These are phyloP conservation scores for Cutaneotrichosporon dermatis DNA, from an alignment of 1,284 basidiomycete species.

Conservation along the genomic window DNA sequence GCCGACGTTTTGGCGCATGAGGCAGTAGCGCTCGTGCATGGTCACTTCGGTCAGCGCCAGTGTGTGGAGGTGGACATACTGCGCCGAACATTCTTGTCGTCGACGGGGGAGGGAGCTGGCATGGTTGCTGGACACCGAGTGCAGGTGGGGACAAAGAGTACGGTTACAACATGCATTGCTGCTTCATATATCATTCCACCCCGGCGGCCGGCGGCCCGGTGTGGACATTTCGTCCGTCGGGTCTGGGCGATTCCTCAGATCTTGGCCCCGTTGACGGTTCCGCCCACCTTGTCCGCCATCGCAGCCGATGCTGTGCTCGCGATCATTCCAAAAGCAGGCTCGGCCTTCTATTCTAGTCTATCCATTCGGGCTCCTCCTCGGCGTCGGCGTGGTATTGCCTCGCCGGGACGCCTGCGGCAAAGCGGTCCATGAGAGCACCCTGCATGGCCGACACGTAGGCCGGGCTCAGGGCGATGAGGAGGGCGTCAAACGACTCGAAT, in stretches of 20 bases:
- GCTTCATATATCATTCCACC: too few relatives aligned
- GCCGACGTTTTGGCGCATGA: slow-evolving; percentile 27
- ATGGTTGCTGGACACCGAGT: not conserved
- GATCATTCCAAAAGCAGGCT: too few relatives aligned
- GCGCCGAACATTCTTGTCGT: not conserved
- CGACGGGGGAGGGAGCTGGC: not conserved
- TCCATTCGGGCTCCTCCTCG: slow-evolving; percentile 16
- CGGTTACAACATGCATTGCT: too few relatives aligned
- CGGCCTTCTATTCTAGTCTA: slow-evolving; percentile 11
- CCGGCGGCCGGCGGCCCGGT: too few relatives aligned
- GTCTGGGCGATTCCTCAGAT: too few relatives aligned
- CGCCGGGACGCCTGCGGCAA: slow-evolving; percentile 17
- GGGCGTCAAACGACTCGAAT: slow-evolving; percentile 39
- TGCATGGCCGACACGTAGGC: slow-evolving; percentile 40
- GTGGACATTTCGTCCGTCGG: too few relatives aligned
- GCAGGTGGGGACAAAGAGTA: too few relatives aligned
- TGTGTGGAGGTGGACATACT: not conserved
- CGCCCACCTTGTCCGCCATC: too few relatives aligned
- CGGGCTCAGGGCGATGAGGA: slow-evolving; percentile 38
- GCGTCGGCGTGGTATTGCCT: slow-evolving; percentile 10
- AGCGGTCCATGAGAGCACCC: slow-evolving; percentile 32
- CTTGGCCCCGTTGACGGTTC: too few relatives aligned
- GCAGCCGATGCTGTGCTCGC: too few relatives aligned
- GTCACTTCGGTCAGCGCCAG: slow-evolving; percentile 18
- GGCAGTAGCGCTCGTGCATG: slow-evolving; percentile 30